Evolutionary conservation across 352 stramenopile genomes (phyloP).

Genomic region (Pythium periplocum): DNA sequence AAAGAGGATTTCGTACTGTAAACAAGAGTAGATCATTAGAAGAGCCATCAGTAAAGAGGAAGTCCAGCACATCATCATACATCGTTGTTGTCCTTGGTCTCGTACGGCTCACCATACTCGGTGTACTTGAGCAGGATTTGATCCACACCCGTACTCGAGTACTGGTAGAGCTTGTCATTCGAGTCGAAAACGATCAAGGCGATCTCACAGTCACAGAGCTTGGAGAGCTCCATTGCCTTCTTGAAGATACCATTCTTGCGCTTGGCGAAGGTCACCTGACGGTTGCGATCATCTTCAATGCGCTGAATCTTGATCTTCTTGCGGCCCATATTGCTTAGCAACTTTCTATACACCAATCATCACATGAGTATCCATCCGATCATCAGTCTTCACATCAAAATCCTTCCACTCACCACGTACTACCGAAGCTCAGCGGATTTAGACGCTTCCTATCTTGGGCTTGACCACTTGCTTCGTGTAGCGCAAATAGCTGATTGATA

Average conservation of each 20-base stretch:
- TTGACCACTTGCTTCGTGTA: not conserved
- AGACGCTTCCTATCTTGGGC: not conserved
- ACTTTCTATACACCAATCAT: not conserved
- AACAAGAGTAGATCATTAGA: not conserved
- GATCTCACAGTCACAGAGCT: conserved; percentile 81
- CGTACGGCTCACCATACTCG: conserved; percentile 77
- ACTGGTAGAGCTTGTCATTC: conserved; percentile 84
- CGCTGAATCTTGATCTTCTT: conserved; percentile 89
- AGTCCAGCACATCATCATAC: conserved; percentile 21
- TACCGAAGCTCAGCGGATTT: not conserved
- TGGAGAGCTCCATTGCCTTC: conserved; percentile 1
- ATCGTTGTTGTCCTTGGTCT: conserved; percentile 82
- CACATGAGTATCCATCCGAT: not conserved
- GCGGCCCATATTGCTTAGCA: conserved; percentile 48
- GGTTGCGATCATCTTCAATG: conserved; percentile 83
- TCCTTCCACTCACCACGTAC: too few relatives aligned
- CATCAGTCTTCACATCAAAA: not conserved
- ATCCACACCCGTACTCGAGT: conserved; percentile 76
- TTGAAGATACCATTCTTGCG: conserved; percentile 33
- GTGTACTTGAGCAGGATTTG: conserved; percentile 86
- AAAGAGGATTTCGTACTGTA: conserved; percentile 34
- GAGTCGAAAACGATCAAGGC: conserved; percentile 84
- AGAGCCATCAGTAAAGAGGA: not conserved
- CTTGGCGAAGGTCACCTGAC: conserved; percentile 80
- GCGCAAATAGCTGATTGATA: conserved; percentile 18